A percentile compares a stretch with the other conserved stretches of the same genome.
Evolutionary conservation across 441 rosid species (phyloP).

Genomic region (Dalechampia spathulata): DNA sequence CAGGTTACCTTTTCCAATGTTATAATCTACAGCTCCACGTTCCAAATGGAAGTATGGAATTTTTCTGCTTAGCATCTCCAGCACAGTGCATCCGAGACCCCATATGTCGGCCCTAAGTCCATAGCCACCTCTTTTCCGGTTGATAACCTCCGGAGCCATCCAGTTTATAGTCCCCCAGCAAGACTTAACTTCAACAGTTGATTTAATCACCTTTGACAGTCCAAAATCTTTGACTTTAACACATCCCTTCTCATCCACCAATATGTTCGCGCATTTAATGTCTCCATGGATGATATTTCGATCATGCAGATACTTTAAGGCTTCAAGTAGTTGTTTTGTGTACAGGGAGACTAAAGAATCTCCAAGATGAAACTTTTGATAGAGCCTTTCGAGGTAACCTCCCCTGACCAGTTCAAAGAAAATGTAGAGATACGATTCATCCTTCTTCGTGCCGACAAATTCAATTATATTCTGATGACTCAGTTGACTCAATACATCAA

Average conservation of each 20-base stretch:
- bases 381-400: background rate
- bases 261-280: background rate
- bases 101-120: slow-evolving; percentile 48
- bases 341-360: background rate
- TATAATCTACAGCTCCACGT: slow-evolving; percentile 49
- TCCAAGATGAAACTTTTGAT: background rate
- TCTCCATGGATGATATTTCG: background rate
- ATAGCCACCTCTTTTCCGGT: background rate
- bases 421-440: background rate
- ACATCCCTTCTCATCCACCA: background rate
- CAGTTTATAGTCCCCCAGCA: background rate
- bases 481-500: background rate
- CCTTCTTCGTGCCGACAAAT: background rate
- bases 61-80: slow-evolving; percentile 39
- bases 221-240: background rate
- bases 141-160: slow-evolving; percentile 9
- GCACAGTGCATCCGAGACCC: slow-evolving; percentile 60
- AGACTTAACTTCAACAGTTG: background rate
- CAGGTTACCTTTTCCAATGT: slow-evolving; percentile 77
- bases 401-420: background rate
- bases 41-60: slow-evolving; percentile 14
- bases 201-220: background rate
- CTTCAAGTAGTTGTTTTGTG: background rate
- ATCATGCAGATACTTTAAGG: background rate
- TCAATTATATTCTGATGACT: background rate